A percentile compares a stretch with the other conserved stretches of the same genome.
Evolutionary conservation across 495 filamentous ascomycete species (phyloP).

Genomic region (Astrothelium subdiscretum): DNA sequence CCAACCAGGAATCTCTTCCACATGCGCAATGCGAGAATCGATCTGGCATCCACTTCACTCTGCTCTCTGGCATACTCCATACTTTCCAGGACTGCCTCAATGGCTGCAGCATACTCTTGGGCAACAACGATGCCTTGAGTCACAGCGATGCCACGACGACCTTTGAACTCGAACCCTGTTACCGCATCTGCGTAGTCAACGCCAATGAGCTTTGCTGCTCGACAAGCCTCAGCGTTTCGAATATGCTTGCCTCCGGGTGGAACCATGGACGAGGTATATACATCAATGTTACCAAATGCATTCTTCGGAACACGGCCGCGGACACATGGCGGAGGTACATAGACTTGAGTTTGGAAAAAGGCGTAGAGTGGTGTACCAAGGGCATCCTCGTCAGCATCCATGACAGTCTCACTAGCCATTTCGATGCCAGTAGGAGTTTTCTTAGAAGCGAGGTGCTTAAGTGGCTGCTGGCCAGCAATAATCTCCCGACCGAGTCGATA

Average conservation of each 20-base stretch:
- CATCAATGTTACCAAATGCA: slow-evolving; percentile 74
- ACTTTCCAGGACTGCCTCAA: slow-evolving; percentile 53
- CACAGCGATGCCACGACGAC: slow-evolving; percentile 69
- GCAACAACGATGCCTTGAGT: slow-evolving; percentile 67
- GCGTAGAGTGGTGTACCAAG: slow-evolving; percentile 54
- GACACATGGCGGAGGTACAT: slow-evolving; percentile 62
- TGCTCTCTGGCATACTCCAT: slow-evolving; percentile 50
- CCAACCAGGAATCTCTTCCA: slow-evolving; percentile 71
- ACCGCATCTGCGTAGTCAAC: slow-evolving; percentile 85
- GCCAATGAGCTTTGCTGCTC: slow-evolving; percentile 63
- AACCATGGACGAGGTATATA: slow-evolving; percentile 89
- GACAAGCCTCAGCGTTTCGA: slow-evolving; percentile 49
- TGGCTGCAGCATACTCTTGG: slow-evolving; percentile 53
- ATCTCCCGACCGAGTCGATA: slow-evolving; percentile 74
- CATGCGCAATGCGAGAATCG: slow-evolving; percentile 46
- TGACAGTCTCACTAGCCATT: slow-evolving; percentile 5
- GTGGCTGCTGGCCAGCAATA: slow-evolving; percentile 58
- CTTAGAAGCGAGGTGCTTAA: slow-evolving; percentile 51
- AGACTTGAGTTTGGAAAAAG: slow-evolving; percentile 61
- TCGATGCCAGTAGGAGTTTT: slow-evolving; percentile 9
- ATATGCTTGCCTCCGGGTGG: slow-evolving; percentile 71
- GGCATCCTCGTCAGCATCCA: slow-evolving; percentile 18
- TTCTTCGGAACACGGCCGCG: slow-evolving; percentile 74
- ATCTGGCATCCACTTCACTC: slow-evolving; percentile 44
- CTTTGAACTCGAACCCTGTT: slow-evolving; percentile 78